These are phyloP conservation scores for Parafenestella ontariensis DNA, from an alignment of 2,329 filamentous ascomycete species.

Conservation along the genomic window DNA sequence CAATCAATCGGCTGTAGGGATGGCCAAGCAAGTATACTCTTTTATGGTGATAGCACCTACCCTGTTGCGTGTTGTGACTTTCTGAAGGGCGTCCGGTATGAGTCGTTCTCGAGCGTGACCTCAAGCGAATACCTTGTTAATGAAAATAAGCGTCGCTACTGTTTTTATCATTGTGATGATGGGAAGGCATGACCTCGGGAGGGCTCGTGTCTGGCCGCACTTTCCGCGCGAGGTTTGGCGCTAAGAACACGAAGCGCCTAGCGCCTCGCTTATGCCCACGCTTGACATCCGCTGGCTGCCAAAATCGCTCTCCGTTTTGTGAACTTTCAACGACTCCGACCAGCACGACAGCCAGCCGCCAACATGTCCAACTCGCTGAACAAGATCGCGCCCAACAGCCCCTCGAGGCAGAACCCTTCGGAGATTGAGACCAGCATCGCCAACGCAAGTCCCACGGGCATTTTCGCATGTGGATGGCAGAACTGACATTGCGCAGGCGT, in stretches of 20 bases:
- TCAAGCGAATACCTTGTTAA: neutral
- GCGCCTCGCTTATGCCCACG: conserved; percentile 8
- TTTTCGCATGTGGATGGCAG: conserved; percentile 7
- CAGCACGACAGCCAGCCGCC: conserved; percentile 50
- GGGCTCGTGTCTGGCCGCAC: neutral
- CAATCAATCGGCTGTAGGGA: no score
- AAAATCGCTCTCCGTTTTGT: conserved; percentile 6
- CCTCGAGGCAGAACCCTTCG: conserved; percentile 92
- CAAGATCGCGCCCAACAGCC: conserved; percentile 98
- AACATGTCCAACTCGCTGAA: conserved; percentile 76
- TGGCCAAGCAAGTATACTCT: neutral
- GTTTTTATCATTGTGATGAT: neutral
- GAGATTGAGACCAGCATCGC: conserved; percentile 98
- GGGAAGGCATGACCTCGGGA: no score
- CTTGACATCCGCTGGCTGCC: neutral
- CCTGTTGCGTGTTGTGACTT: neutral
- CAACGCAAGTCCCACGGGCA: conserved; percentile 67
- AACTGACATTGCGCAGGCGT: conserved; percentile 58
- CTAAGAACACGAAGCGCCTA: neutral
- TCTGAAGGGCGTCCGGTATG: neutral
- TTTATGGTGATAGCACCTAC: no score
- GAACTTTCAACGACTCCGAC: conserved; percentile 33
- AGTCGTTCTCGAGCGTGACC: neutral
- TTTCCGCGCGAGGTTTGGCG: neutral
- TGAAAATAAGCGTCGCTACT: neutral